Conservation (phyloP, 2,329 filamentous ascomycete species). For the Scedosporium minutisporum region DNA sequence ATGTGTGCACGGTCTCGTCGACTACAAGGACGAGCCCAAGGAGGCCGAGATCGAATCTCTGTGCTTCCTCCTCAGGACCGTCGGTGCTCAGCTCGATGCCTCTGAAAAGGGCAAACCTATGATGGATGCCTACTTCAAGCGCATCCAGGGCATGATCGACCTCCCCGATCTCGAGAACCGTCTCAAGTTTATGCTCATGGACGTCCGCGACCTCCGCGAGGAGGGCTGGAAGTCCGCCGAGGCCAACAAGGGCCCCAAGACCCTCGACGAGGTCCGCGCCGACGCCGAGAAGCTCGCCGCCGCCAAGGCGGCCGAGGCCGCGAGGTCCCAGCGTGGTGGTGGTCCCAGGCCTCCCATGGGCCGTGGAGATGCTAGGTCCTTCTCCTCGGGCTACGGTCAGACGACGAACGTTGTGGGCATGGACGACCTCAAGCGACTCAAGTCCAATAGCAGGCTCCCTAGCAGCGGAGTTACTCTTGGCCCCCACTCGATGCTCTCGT, state of each 20-base stretch:
- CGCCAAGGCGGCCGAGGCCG: constrained; percentile 69
- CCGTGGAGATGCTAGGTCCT: constrained; percentile 79
- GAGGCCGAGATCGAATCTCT: constrained; percentile 95
- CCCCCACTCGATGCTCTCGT: constrained; percentile 77
- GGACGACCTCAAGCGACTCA: constrained; percentile 83
- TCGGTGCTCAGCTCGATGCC: constrained; percentile 76
- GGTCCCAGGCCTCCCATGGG: constrained; percentile 64
- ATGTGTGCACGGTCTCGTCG: constrained; percentile 92
- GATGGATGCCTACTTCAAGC: constrained; percentile 89
- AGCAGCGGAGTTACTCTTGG: constrained; percentile 61
- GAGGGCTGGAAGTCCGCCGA: constrained; percentile 80
- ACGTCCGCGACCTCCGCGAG: constrained; percentile 75
- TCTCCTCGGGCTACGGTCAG: constrained; percentile 51
- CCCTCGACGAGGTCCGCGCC: constrained; percentile 81
- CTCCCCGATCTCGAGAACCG: constrained; percentile 75
- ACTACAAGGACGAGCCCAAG: constrained; percentile 87
- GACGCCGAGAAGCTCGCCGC: constrained; percentile 69
- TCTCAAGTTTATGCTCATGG: constrained; percentile 93
- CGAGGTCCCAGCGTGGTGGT: constrained; percentile 53
- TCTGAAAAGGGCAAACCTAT: constrained; percentile 74
- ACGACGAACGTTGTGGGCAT: constrained; percentile 80
- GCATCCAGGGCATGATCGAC: constrained; percentile 74
- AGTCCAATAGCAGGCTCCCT: constrained; percentile 49
- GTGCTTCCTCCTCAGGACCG: constrained; percentile 83
- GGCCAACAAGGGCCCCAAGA: constrained; percentile 90